A percentile compares a stretch with the other conserved stretches of the same genome.
Conservation (phyloP, 345 rosid genomes). For the Sonneratia caseolaris region DNA sequence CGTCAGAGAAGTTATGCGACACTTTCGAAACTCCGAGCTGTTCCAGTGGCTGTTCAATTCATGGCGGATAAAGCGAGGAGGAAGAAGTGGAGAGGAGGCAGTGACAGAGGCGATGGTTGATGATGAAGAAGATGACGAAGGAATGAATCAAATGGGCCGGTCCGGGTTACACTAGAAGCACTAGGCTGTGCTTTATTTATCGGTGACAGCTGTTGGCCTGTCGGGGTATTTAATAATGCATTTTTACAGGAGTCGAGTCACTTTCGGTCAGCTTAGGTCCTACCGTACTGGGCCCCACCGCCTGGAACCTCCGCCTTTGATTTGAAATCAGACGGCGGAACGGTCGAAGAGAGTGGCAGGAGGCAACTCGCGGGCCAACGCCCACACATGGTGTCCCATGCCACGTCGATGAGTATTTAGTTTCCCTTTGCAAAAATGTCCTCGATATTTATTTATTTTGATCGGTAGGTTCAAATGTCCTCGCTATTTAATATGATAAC, state of each 20-base stretch:
- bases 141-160: background rate
- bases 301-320: background rate
- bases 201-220: background rate
- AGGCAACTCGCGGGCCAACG: background rate
- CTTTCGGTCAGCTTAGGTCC: background rate
- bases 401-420: background rate
- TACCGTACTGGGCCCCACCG: background rate
- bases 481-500: too few relatives aligned
- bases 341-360: background rate
- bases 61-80: constrained; percentile 11
- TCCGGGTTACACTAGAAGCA: background rate
- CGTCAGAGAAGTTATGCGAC: background rate
- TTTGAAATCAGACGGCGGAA: background rate
- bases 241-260: background rate
- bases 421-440: background rate
- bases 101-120: background rate
- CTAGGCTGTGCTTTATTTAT: background rate
- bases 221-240: background rate
- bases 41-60: constrained; percentile 7
- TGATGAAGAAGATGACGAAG: background rate
- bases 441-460: background rate
- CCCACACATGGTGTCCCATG: background rate
- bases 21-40: constrained; percentile 4
- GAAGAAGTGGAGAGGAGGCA: background rate
- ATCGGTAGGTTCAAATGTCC: too few relatives aligned